These are phyloP conservation scores for Cryptosporidium xiaoi DNA, from an alignment of 169 alveolate genomes.

Conservation along the genomic window DNA sequence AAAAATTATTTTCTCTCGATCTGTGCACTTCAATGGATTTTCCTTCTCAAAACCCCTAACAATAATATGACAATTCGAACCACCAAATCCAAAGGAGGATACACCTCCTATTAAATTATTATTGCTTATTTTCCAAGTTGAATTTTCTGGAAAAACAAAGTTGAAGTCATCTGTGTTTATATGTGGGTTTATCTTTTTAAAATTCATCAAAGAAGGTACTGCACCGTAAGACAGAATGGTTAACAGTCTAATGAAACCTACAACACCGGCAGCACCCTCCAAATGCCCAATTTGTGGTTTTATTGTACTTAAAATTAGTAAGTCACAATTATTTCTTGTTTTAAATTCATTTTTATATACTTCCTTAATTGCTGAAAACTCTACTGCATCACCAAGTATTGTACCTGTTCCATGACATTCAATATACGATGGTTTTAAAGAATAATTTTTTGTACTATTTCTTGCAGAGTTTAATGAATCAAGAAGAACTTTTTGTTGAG, in stretches of 20 bases:
- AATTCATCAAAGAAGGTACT: slow-evolving; percentile 75
- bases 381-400: slow-evolving; percentile 81
- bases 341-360: slow-evolving; percentile 64
- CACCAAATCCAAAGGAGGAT: slow-evolving; percentile 82
- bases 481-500: slow-evolving; percentile 78
- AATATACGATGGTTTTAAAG: slow-evolving; percentile 63
- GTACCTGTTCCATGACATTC: slow-evolving; percentile 85
- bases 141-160: slow-evolving; percentile 34
- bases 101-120: slow-evolving; percentile 73
- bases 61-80: slow-evolving; percentile 80
- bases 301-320: slow-evolving; percentile 76
- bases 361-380: slow-evolving; percentile 78
- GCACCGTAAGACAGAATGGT: slow-evolving; percentile 28
- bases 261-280: slow-evolving; percentile 80
- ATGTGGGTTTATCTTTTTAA: slow-evolving; percentile 75
- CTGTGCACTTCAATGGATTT: slow-evolving; percentile 20
- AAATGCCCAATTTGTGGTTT: slow-evolving; percentile 77
- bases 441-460: neutral
- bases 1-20: slow-evolving; percentile 67
- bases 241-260: slow-evolving; percentile 72
- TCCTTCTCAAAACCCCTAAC: slow-evolving; percentile 36
- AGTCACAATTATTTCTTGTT: slow-evolving; percentile 11
- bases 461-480: slow-evolving; percentile 72
- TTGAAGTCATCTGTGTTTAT: slow-evolving; percentile 41
- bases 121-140: slow-evolving; percentile 24